Evolutionary conservation across 208 protist species (phyloP), one percentile per base, ranked within the genome.

Genomic region (Trypanosoma scelopori): DNA sequence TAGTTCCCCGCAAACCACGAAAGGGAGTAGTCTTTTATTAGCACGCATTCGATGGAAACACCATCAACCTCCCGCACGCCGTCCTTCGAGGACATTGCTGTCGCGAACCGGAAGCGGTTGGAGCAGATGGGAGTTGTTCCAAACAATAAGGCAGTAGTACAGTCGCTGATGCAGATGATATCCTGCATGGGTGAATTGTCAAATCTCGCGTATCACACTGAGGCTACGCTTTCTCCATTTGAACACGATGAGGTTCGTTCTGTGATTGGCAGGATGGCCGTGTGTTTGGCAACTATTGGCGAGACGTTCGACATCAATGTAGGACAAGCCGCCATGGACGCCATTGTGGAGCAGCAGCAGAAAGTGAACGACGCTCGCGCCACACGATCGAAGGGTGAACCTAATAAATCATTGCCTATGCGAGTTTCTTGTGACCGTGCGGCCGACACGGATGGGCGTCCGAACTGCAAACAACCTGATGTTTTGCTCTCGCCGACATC

Each of bases 81-180:
- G 5, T 76, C 76, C 12, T 79, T 93, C 60, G 73, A 82, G 32
- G 74, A 75, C 37, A 78, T 93, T 32, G 77, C 74, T 23, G 55
- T 85, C 48, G 70, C 69, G 50, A 85, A 91, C 70, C 64, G 71
- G 42, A 69, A 81, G 23, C 63, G 61, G 16, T 67, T 87, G 64
- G 61, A 67, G 56, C 42, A 68, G 18, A 58, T 81, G 9, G 74
- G 69, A n/a, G 65, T 83, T 23, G 43, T 63, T 15, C 48, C 63
- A 37, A 71, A 48, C 11, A 68, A 64, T 1, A 69, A 73, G n/a
- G 79, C 76, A 0, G 71, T 84, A 27, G 74, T 83, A 57, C 72
- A 72, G 13, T 75, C 79, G 0, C 51, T 93, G 32, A 72, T 93
- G 77, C 82, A 84, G 30, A 87, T 93, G 78, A 87, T 93, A 78